These are phyloP conservation scores for Sarocladium oryzae DNA, from an alignment of 2,329 filamentous ascomycete species.

Conservation along the genomic window DNA sequence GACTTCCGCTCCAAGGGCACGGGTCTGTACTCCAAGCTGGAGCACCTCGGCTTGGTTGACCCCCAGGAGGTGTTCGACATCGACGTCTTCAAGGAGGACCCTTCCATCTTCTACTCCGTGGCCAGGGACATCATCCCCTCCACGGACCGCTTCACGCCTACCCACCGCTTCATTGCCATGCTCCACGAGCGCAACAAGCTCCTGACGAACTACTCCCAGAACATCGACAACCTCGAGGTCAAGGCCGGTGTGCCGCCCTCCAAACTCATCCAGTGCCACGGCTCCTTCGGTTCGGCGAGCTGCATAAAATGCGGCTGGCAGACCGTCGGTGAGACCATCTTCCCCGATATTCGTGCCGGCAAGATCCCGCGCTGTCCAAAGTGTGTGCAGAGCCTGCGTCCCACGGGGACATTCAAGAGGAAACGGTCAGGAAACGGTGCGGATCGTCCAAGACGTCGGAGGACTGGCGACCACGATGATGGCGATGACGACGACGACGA, in stretches of 20 bases:
- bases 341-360: conserved; percentile 69
- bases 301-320: conserved; percentile 76
- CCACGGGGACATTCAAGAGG: conserved; percentile 25
- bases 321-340: conserved; percentile 70
- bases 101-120: conserved; percentile 82
- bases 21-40: conserved; percentile 82
- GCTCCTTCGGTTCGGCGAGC: conserved; percentile 86
- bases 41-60: conserved; percentile 69
- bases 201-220: conserved; percentile 96
- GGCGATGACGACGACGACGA: conserved; percentile 43
- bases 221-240: conserved; percentile 93
- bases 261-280: conserved; percentile 92
- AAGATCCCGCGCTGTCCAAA: conserved; percentile 70
- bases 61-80: conserved; percentile 97
- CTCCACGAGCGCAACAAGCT: conserved; percentile 84
- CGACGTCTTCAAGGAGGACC: conserved; percentile 75
- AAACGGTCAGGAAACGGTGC: conserved; percentile 31
- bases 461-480: conserved; percentile 25
- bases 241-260: conserved; percentile 74
- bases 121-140: conserved; percentile 85
- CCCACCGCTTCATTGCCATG: conserved; percentile 87
- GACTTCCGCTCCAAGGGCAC: conserved; percentile 94
- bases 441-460: conserved; percentile 31
- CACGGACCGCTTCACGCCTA: conserved; percentile 76
- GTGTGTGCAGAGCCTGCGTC: conserved; percentile 53